Evolutionary conservation across 1,139 yeast genomes (phyloP).

Genomic region (Yamadazyma oceani): DNA sequence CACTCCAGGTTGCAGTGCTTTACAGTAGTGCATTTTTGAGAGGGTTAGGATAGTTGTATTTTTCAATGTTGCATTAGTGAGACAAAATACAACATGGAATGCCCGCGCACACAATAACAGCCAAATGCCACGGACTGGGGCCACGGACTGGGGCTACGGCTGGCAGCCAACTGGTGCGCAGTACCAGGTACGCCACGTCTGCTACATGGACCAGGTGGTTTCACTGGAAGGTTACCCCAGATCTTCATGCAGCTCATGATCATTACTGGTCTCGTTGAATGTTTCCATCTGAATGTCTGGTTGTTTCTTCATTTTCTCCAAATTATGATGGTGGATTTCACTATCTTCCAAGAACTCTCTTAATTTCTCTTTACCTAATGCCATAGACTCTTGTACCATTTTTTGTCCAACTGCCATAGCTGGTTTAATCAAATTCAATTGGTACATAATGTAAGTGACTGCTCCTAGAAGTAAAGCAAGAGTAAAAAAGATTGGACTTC

Average conservation of each 20-base stretch:
- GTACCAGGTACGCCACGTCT: too few relatives aligned
- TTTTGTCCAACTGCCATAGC: slow-evolving; percentile 60
- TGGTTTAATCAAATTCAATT: slow-evolving; percentile 75
- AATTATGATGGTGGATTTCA: slow-evolving; percentile 25
- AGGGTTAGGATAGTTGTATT: too few relatives aligned
- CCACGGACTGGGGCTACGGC: too few relatives aligned
- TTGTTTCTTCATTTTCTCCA: slow-evolving; percentile 19
- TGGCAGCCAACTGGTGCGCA: too few relatives aligned
- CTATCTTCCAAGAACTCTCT: slow-evolving; percentile 47
- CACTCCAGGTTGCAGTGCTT: not conserved
- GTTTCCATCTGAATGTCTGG: not conserved
- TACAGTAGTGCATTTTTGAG: not conserved
- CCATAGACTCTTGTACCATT: slow-evolving; percentile 56
- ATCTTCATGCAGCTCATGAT: too few relatives aligned
- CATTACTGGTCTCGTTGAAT: not conserved
- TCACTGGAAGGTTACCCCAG: too few relatives aligned
- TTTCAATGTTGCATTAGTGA: too few relatives aligned
- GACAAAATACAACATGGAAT: too few relatives aligned
- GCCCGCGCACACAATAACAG: too few relatives aligned
- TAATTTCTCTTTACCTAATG: slow-evolving; percentile 58
- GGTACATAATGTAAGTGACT: slow-evolving; percentile 65
- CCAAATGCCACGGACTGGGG: too few relatives aligned
- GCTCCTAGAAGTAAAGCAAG: slow-evolving; percentile 57
- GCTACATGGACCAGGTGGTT: too few relatives aligned
- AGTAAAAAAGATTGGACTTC: slow-evolving; percentile 78